These are phyloP conservation scores for Austroboletus eburneus DNA, from an alignment of 768 basidiomycete genomes.

Conservation along the genomic window DNA sequence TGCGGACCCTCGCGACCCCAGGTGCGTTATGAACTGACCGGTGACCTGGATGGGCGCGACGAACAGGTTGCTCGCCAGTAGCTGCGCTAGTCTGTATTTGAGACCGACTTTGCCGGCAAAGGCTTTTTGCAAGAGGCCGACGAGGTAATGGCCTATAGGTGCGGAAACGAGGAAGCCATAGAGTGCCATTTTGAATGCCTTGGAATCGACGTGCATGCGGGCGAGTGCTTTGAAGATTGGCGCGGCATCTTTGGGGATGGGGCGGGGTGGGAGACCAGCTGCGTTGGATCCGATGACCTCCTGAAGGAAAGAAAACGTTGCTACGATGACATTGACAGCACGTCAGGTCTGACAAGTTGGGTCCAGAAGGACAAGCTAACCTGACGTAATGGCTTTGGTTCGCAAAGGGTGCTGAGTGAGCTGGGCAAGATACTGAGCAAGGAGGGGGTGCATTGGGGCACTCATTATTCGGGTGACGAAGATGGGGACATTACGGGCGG, in stretches of 20 bases:
- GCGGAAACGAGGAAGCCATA: conserved; percentile 85
- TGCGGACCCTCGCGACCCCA: too few relatives aligned
- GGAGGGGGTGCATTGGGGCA: conserved; percentile 39
- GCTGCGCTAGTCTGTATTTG: conserved; percentile 61
- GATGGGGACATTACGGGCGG: too few relatives aligned
- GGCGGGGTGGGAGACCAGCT: conserved; percentile 54
- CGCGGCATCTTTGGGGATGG: conserved; percentile 51
- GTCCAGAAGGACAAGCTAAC: conserved; percentile 30
- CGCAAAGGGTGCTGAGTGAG: conserved; percentile 67
- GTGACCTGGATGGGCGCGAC: conserved; percentile 71
- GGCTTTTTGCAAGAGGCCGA: conserved; percentile 65
- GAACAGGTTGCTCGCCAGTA: conserved; percentile 72
- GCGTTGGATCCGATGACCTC: conserved; percentile 76
- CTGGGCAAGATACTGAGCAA: conserved; percentile 66
- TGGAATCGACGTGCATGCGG: conserved; percentile 55
- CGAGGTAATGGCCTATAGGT: conserved; percentile 72
- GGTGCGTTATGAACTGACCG: conserved; percentile 43
- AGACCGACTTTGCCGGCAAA: conserved; percentile 72
- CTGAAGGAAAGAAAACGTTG: conserved; percentile 61
- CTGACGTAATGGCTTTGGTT: conserved; percentile 77
- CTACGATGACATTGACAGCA: conserved; percentile 25
- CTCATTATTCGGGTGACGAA: too few relatives aligned
- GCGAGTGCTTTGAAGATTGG: conserved; percentile 49
- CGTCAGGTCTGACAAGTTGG: not conserved
- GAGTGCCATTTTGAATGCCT: conserved; percentile 78